Percentiles rank a stretch among this genome's conserved stretches.
These are phyloP conservation scores for Deinandra increscens DNA, from an alignment of 129 eudicot genomes.

Conservation along the genomic window DNA sequence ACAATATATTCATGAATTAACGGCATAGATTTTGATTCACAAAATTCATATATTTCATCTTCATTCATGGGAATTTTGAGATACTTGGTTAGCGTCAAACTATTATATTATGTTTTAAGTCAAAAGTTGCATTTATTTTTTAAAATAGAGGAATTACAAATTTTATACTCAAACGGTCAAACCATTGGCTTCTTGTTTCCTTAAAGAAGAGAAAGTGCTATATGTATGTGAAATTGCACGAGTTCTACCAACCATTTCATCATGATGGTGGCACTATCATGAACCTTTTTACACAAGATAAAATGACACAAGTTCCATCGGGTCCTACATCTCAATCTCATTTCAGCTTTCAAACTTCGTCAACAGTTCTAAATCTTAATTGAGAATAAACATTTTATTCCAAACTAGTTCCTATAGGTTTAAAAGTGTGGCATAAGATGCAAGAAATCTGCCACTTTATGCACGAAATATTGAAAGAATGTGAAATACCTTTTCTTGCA, in stretches of 20 bases:
- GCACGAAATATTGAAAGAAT: conserved; percentile 5
- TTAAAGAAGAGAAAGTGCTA: background rate
- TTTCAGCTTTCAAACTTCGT: background rate
- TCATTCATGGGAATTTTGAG: background rate
- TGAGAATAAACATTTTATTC: background rate
- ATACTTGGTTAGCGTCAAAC: background rate
- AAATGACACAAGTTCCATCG: background rate
- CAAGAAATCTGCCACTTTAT: conserved; percentile 9
- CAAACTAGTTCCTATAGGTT: background rate
- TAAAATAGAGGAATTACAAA: background rate
- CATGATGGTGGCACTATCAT: background rate
- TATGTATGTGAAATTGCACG: background rate
- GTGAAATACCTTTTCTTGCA: conserved; percentile 75
- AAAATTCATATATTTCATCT: background rate
- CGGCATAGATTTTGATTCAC: background rate
- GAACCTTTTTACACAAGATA: background rate
- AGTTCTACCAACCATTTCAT: background rate
- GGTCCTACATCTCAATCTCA: background rate
- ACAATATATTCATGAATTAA: background rate
- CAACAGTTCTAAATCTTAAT: background rate
- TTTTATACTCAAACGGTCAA: background rate
- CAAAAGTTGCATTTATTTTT: background rate
- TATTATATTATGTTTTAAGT: background rate
- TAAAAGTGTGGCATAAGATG: background rate
- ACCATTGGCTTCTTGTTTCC: conserved; percentile 1